These are phyloP conservation scores for Datura wrightii DNA, from an alignment of 257 asterid species.

Conservation along the genomic window DNA sequence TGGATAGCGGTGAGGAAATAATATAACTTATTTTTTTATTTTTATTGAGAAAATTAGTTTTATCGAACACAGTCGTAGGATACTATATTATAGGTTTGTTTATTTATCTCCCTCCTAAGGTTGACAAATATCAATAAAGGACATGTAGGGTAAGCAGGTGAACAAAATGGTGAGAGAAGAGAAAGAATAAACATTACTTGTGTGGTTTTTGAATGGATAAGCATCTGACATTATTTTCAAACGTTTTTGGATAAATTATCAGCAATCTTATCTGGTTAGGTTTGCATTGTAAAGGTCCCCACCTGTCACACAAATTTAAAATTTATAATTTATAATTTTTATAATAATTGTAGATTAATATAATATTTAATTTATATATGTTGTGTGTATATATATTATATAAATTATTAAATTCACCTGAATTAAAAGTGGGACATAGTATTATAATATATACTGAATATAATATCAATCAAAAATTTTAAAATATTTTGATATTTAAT, in stretches of 20 bases:
- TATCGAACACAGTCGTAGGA: too few relatives aligned
- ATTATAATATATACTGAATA: too few relatives aligned
- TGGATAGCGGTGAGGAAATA: too few relatives aligned
- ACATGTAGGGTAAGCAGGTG: background rate
- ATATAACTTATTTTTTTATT: too few relatives aligned
- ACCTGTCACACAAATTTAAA: background rate
- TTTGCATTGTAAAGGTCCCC: background rate
- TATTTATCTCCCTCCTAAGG: background rate
- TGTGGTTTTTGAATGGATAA: slow-evolving; percentile 3
- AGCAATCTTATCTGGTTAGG: background rate
- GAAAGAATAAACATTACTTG: background rate
- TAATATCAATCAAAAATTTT: too few relatives aligned
- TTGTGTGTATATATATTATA: background rate
- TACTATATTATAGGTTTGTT: too few relatives aligned
- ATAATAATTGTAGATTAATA: too few relatives aligned
- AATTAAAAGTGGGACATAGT: background rate
- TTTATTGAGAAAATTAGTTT: too few relatives aligned
- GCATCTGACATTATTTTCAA: background rate
- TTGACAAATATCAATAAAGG: background rate
- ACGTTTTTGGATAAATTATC: background rate
- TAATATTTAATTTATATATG: too few relatives aligned
- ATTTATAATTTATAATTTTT: background rate
- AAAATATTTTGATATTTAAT: too few relatives aligned
- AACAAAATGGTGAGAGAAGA: background rate
- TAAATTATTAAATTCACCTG: background rate